Percentiles rank a stretch among this genome's conserved stretches.
Evolutionary conservation across 1,284 basidiomycete species (phyloP).

Genomic region (Boletus smithii): DNA sequence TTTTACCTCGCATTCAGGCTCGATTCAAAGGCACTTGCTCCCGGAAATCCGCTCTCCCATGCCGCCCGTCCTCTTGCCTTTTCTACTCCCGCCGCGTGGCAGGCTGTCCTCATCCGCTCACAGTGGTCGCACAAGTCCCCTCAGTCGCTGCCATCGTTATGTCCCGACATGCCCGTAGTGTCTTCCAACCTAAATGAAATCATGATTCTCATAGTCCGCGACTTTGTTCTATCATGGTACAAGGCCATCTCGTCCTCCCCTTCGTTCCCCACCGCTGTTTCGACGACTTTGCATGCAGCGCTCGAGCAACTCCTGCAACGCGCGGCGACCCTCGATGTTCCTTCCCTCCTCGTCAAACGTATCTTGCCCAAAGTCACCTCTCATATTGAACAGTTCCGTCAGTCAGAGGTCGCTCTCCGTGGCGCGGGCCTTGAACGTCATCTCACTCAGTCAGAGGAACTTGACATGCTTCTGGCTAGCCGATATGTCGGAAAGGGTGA

Average conservation of each 20-base stretch:
- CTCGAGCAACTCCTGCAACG: slow-evolving; percentile 57
- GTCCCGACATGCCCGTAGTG: slow-evolving; percentile 59
- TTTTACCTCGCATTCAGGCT: slow-evolving; percentile 56
- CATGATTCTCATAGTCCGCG: slow-evolving; percentile 73
- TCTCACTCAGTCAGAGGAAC: slow-evolving; percentile 81
- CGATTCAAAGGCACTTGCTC: slow-evolving; percentile 42
- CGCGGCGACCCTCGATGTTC: slow-evolving; percentile 63
- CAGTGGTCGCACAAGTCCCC: slow-evolving; percentile 76
- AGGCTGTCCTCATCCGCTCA: slow-evolving; percentile 77
- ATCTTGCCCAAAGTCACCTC: slow-evolving; percentile 84
- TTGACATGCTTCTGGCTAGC: slow-evolving; percentile 80
- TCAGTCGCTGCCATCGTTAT: slow-evolving; percentile 58
- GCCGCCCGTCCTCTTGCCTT: slow-evolving; percentile 74
- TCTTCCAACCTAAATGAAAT: slow-evolving; percentile 73
- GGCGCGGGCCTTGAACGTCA: slow-evolving; percentile 74
- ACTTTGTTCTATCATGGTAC: slow-evolving; percentile 88
- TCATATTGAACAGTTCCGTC: slow-evolving; percentile 88
- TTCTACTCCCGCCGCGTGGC: slow-evolving; percentile 89
- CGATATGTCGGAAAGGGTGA: slow-evolving; percentile 64
- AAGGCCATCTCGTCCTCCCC: slow-evolving; percentile 77
- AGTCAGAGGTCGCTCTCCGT: slow-evolving; percentile 80
- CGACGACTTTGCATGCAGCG: slow-evolving; percentile 68
- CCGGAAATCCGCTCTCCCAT: slow-evolving; percentile 39
- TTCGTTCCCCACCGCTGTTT: slow-evolving; percentile 84
- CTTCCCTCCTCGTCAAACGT: slow-evolving; percentile 76